These are phyloP conservation scores for Melampsora americana DNA, from an alignment of 1,284 basidiomycete species.

Conservation along the genomic window DNA sequence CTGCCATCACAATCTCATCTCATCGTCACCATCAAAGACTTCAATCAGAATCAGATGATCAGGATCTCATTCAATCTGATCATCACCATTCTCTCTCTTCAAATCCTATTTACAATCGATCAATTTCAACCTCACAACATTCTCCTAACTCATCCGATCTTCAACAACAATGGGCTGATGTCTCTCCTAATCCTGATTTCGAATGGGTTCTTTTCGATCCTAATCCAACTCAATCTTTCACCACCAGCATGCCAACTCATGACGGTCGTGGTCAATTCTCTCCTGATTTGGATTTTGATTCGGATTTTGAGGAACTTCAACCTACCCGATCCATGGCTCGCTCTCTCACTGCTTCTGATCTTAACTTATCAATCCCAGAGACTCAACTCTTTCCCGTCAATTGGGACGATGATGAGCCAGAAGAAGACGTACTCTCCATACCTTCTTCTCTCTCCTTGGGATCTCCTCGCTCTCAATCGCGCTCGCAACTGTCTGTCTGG, in stretches of 20 bases:
- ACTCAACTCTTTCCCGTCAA: background rate
- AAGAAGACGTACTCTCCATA: background rate
- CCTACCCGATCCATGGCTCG: background rate
- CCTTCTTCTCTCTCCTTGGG: background rate
- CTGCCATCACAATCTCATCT: background rate
- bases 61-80: background rate
- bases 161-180: background rate
- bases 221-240: background rate
- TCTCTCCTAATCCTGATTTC: conserved; percentile 1
- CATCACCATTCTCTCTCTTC: too few species aligned
- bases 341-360: background rate
- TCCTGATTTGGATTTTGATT: background rate
- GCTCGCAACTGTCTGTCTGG: background rate
- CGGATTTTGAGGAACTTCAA: background rate
- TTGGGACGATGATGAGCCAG: background rate
- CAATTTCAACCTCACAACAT: background rate
- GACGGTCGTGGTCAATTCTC: background rate
- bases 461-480: background rate
- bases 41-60: background rate
- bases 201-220: conserved; percentile 5
- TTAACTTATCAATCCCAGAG: background rate
- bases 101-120: background rate
- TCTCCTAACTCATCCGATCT: background rate
- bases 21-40: background rate
- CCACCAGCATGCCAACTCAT: background rate